These are phyloP conservation scores for Anthostomella pinea DNA, from an alignment of 2,329 filamentous ascomycete species.

Conservation along the genomic window DNA sequence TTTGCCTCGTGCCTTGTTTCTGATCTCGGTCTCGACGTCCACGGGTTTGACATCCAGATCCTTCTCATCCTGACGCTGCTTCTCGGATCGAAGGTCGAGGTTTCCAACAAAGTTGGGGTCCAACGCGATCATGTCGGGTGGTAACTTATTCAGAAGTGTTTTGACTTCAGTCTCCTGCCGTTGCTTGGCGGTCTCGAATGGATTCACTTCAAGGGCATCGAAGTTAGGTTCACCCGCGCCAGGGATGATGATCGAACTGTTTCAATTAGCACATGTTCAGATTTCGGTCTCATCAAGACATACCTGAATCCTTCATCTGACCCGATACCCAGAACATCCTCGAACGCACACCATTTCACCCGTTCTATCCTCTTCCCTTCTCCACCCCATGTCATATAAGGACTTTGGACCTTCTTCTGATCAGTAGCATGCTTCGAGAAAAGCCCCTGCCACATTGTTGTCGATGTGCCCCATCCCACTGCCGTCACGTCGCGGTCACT, in stretches of 20 bases:
- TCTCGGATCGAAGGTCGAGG: slow-evolving; percentile 76
- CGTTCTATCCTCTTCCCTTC: slow-evolving; percentile 79
- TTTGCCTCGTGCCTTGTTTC: slow-evolving; percentile 81
- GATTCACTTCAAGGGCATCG: slow-evolving; percentile 89
- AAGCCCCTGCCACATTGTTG: slow-evolving; percentile 86
- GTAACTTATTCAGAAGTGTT: slow-evolving; percentile 85
- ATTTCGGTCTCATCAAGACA: no score
- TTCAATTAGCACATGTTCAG: no score
- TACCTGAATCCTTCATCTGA: slow-evolving; percentile 80
- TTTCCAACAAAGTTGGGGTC: slow-evolving; percentile 90
- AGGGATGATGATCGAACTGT: slow-evolving; percentile 73
- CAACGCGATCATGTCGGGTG: slow-evolving; percentile 94
- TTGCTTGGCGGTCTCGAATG: slow-evolving; percentile 90
- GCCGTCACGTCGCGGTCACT: slow-evolving; percentile 86
- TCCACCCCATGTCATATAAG: slow-evolving; percentile 91
- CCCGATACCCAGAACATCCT: slow-evolving; percentile 84
- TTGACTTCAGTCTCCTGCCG: slow-evolving; percentile 91
- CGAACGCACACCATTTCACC: slow-evolving; percentile 88
- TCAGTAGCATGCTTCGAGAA: slow-evolving; percentile 70
- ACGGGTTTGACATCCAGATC: slow-evolving; percentile 70
- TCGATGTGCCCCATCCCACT: slow-evolving; percentile 85
- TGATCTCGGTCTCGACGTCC: slow-evolving; percentile 58
- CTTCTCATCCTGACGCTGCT: slow-evolving; percentile 72
- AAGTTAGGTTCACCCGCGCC: slow-evolving; percentile 97
- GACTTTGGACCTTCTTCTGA: slow-evolving; percentile 78